These are phyloP conservation scores for Kregervanrija fluxuum DNA, from an alignment of 805 yeast species.

Conservation along the genomic window DNA sequence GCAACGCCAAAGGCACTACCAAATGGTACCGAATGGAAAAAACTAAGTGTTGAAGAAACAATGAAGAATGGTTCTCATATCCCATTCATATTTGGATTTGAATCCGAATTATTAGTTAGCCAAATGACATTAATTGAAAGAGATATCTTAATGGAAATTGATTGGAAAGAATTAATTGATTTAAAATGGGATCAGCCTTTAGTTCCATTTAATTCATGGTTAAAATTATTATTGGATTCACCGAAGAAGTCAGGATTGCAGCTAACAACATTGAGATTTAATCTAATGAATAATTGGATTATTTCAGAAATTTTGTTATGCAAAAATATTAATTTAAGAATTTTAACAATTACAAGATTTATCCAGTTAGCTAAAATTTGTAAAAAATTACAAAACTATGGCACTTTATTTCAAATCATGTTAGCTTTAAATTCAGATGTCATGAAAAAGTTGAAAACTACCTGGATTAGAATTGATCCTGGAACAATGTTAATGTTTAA, in stretches of 20 bases:
- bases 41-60: constrained; percentile 30
- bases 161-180: constrained; percentile 85
- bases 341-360: constrained; percentile 70
- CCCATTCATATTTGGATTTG: constrained; percentile 73
- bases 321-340: constrained; percentile 47
- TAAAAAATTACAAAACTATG: constrained; percentile 64
- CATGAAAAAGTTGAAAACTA: constrained; percentile 50
- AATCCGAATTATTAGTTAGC: constrained; percentile 58
- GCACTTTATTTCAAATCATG: constrained; percentile 82
- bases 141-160: constrained; percentile 77
- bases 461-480: constrained; percentile 70
- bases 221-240: constrained; percentile 57
- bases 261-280: constrained; percentile 77
- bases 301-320: constrained; percentile 81
- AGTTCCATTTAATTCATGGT: constrained; percentile 76
- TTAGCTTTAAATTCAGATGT: constrained; percentile 69
- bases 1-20: constrained; percentile 22
- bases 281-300: constrained; percentile 86
- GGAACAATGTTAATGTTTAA: constrained; percentile 66
- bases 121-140: constrained; percentile 84
- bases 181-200: constrained; percentile 63
- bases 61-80: constrained; percentile 53
- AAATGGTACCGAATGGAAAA: constrained; percentile 5
- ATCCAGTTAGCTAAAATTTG: constrained; percentile 82
- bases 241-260: constrained; percentile 56